A percentile compares a stretch with the other conserved stretches of the same genome.
Conservation (phyloP, 495 filamentous ascomycete species). For the Clavariopsis aquatica region DNA sequence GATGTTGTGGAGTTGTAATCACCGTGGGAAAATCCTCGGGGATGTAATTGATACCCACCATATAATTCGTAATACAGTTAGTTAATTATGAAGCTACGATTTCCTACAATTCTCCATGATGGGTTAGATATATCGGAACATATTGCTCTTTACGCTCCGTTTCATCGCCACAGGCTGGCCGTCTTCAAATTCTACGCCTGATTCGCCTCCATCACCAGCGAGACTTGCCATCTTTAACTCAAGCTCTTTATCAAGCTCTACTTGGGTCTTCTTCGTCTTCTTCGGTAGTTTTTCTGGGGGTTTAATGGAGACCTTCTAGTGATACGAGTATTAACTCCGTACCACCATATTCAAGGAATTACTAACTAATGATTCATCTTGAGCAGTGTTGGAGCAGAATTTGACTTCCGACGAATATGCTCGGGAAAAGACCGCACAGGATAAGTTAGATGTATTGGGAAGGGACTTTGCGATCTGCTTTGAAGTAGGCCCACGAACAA, state of each 20-base stretch:
- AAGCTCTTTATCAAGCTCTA: constrained; percentile 69
- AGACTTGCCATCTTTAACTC: constrained; percentile 65
- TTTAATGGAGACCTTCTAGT: constrained; percentile 27
- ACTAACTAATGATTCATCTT: constrained; percentile 12
- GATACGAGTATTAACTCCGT: background rate
- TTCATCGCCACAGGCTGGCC: constrained; percentile 77
- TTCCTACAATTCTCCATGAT: too few species aligned
- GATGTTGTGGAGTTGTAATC: background rate
- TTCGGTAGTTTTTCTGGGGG: constrained; percentile 30
- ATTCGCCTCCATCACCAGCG: constrained; percentile 71
- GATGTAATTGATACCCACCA: constrained; percentile 1
- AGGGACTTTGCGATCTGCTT: background rate
- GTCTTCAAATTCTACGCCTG: constrained; percentile 80
- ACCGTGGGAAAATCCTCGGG: background rate
- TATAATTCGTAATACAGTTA: background rate
- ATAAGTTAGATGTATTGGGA: background rate
- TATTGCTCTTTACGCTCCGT: constrained; percentile 72
- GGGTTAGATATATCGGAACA: constrained; percentile 68
- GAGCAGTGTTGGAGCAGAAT: background rate
- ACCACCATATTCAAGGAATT: background rate
- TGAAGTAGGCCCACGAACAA: background rate
- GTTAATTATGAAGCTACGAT: background rate
- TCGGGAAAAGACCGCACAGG: background rate
- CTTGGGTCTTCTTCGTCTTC: constrained; percentile 49
- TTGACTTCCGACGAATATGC: background rate